Conservation (phyloP, 2,329 filamentous ascomycete genomes). For the Venturia oleaginea region DNA sequence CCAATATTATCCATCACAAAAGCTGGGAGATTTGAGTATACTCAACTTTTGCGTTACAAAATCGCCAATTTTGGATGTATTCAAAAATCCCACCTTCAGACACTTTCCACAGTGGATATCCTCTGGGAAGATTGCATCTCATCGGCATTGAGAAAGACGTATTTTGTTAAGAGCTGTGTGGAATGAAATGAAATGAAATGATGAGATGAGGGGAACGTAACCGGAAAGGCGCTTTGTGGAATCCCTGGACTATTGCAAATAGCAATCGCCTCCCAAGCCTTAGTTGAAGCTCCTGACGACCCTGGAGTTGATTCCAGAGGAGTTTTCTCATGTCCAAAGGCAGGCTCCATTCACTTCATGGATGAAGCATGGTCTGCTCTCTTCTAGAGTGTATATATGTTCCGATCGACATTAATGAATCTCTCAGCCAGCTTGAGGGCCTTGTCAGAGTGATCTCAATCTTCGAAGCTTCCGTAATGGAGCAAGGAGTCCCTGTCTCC, state of each 20-base stretch:
- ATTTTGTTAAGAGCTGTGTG: background rate
- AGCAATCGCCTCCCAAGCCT: background rate
- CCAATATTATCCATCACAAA: background rate
- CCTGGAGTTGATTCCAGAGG: too few species aligned
- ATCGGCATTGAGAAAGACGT: background rate
- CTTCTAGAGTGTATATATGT: too few species aligned
- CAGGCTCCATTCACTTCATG: too few species aligned
- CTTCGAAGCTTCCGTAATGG: too few species aligned
- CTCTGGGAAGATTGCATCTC: background rate
- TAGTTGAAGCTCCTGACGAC: too few species aligned
- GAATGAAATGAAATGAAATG: background rate
- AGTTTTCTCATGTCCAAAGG: too few species aligned
- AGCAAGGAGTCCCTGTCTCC: too few species aligned
- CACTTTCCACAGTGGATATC: background rate
- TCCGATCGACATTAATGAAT: too few species aligned
- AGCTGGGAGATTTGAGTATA: background rate
- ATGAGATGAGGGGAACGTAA: too few species aligned
- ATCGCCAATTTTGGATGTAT: background rate
- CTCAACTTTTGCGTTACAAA: background rate
- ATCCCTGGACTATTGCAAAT: background rate
- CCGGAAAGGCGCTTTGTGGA: background rate
- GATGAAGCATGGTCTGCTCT: too few species aligned
- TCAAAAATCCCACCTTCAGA: background rate
- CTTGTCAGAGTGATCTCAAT: too few species aligned
- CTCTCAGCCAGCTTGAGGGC: too few species aligned